phyloP scores from a whole-genome alignment of 1,139 yeast genomes.

The Kluyveromyces sp. region DNA sequence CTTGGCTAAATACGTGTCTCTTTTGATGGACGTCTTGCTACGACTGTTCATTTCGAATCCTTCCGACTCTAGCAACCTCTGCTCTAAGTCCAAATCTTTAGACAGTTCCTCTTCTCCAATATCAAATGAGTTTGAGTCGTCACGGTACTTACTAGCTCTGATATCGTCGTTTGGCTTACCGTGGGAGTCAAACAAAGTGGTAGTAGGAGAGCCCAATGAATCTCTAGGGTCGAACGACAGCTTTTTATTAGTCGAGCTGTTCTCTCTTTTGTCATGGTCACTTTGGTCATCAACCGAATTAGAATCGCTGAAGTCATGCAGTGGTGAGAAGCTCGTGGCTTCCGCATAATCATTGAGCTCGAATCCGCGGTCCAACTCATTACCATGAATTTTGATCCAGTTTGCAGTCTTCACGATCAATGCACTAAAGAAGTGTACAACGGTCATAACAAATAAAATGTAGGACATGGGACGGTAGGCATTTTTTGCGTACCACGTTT shows the following conservation, averaged over 20 bases:
- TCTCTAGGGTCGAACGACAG: constrained; percentile 4
- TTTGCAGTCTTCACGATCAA: constrained; percentile 37
- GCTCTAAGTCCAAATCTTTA: constrained; percentile 6
- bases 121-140: constrained; percentile 11
- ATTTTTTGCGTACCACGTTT: constrained; percentile 67
- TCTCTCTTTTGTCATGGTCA: not conserved
- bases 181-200: constrained; percentile 5
- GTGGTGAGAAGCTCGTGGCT: not conserved
- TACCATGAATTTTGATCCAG: constrained; percentile 33
- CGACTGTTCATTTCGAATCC: constrained; percentile 10
- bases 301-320: not conserved
- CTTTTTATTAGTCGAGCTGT: not conserved
- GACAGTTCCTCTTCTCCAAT: constrained; percentile 7
- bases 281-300: not conserved
- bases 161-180: constrained; percentile 5
- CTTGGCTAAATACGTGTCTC: constrained; percentile 32
- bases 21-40: constrained; percentile 14
- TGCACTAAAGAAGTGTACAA: constrained; percentile 51
- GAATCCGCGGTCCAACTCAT: constrained; percentile 7
- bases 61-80: constrained; percentile 7
- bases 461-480: constrained; percentile 63
- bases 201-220: constrained; percentile 7
- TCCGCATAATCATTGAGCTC: constrained; percentile 4
- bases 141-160: constrained; percentile 4
- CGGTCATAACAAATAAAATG: constrained; percentile 47